Evolutionary conservation across 345 rosid genomes (phyloP), one percentile per base, ranked within the genome.

Genomic region (Microcos paniculata): DNA sequence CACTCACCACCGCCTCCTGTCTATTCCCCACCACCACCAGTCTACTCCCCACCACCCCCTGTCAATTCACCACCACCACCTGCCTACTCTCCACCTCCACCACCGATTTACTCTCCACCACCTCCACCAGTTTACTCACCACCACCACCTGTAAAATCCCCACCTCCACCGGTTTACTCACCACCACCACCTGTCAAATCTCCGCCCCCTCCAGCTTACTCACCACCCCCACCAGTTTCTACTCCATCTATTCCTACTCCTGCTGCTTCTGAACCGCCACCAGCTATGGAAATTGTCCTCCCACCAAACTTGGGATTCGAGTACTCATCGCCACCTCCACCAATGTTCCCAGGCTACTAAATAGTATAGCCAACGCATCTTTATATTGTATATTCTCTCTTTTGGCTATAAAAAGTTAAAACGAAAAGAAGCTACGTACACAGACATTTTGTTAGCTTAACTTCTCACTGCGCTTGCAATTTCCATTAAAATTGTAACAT

Each of bases 291-390:
- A 26, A 10, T 89, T 51, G 23, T 74, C 68, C 82, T 92, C 52
- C 97, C 97, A 18, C 86, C 89, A 79, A 72, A 70, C 69, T 56
- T 92, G 6, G 97, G 97, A 24, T 84, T 78, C 74, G 80, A 87
- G 40, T 92, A 92, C 79, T 71, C 88, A 5, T 92, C 97, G 7
- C 97, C 97, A 28, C 97, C 97, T 38, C 97, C 97, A 18, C 97
- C 97, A 38, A 71, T 85, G 70, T 81, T 87, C 78, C 86, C 77
- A 24, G 98, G 98, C 77, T 91, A 93, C 79, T 93, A 85, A 87
- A 38, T 23, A 64, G 26, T n/a, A 21, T 13, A 10, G 0, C 28
- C 15, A 55, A 65, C 15, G 48, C 72, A 33, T 35, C 19, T 57
- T 57, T 76, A 35, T 59, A 33, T 49, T 23, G 56, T 61, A n/a